Percentiles rank a stretch among this genome's conserved stretches.
Conservation (phyloP, 2,329 filamentous ascomycete species). For the Xylariaceae sp. region DNA sequence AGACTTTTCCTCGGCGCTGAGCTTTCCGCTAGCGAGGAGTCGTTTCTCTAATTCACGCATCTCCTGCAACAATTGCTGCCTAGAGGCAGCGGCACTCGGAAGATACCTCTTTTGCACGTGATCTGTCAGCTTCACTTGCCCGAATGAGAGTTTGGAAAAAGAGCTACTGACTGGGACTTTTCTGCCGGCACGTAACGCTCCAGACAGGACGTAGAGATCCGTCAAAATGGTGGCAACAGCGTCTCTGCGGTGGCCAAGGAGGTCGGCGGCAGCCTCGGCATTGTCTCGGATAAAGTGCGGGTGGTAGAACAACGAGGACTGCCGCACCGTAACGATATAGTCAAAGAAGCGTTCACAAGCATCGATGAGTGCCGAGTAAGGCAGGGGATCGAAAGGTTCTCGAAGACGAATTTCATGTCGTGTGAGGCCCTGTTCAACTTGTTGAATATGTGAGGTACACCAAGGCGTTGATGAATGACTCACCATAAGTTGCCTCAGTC, state of each 20-base stretch:
- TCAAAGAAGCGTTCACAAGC: slow-evolving; percentile 53
- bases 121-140: too few relatives aligned
- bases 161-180: slow-evolving; percentile 38
- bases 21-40: slow-evolving; percentile 19
- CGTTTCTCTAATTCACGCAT: slow-evolving; percentile 41
- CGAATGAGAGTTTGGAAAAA: too few relatives aligned
- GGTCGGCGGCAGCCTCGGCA: slow-evolving; percentile 37
- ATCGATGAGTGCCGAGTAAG: slow-evolving; percentile 48
- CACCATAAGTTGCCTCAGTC: slow-evolving; percentile 48
- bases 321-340: slow-evolving; percentile 48
- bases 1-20: slow-evolving; percentile 19
- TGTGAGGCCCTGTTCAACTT: slow-evolving; percentile 37
- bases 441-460: too few relatives aligned
- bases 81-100: slow-evolving; percentile 45
- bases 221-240: slow-evolving; percentile 50
- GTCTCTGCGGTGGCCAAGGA: slow-evolving; percentile 46
- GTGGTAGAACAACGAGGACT: slow-evolving; percentile 51
- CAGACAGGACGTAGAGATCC: slow-evolving; percentile 51
- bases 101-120: slow-evolving; percentile 51
- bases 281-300: slow-evolving; percentile 44
- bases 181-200: slow-evolving; percentile 41
- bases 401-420: slow-evolving; percentile 52
- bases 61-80: slow-evolving; percentile 43
- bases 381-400: slow-evolving; percentile 47
- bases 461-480: too few relatives aligned